These are phyloP conservation scores for Xylaria sp. DNA, from an alignment of 2,329 filamentous ascomycete genomes.

Conservation along the genomic window DNA sequence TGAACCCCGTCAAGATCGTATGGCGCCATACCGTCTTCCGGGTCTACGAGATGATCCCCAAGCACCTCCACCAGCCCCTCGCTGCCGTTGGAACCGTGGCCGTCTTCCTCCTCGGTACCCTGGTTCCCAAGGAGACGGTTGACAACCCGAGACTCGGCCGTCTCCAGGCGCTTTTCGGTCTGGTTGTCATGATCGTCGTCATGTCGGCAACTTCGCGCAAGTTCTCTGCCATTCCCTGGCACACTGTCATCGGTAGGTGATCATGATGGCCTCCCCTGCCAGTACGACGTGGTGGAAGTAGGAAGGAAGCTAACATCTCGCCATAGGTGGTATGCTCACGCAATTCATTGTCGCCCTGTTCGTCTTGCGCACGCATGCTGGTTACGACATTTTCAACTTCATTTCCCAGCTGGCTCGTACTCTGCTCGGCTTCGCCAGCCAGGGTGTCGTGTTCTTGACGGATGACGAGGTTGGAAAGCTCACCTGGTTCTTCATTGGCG, in stretches of 20 bases:
- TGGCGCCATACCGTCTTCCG: conserved; percentile 63
- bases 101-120: conserved; percentile 72
- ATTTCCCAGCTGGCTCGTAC: conserved; percentile 68
- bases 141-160: conserved; percentile 79
- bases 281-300: neutral
- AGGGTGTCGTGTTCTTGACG: conserved; percentile 71
- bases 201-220: conserved; percentile 70
- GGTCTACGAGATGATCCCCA: conserved; percentile 58
- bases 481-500: conserved; percentile 67
- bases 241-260: conserved; percentile 63
- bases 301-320: conserved; percentile 3
- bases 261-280: neutral
- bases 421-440: conserved; percentile 67
- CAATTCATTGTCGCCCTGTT: conserved; percentile 89
- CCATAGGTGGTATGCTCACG: conserved; percentile 65
- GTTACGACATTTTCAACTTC: conserved; percentile 89
- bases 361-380: conserved; percentile 72
- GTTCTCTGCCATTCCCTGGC: conserved; percentile 61
- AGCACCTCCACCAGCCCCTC: conserved; percentile 56
- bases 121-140: conserved; percentile 62
- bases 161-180: conserved; percentile 73
- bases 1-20: conserved; percentile 58
- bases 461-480: conserved; percentile 38
- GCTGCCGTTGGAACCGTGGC: conserved; percentile 60
- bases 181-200: conserved; percentile 61